Percentiles rank a stretch among this genome's conserved stretches.
These are phyloP conservation scores for Ceratorhiza oryzae-sativae DNA, from an alignment of 1,284 basidiomycete genomes.

Conservation along the genomic window DNA sequence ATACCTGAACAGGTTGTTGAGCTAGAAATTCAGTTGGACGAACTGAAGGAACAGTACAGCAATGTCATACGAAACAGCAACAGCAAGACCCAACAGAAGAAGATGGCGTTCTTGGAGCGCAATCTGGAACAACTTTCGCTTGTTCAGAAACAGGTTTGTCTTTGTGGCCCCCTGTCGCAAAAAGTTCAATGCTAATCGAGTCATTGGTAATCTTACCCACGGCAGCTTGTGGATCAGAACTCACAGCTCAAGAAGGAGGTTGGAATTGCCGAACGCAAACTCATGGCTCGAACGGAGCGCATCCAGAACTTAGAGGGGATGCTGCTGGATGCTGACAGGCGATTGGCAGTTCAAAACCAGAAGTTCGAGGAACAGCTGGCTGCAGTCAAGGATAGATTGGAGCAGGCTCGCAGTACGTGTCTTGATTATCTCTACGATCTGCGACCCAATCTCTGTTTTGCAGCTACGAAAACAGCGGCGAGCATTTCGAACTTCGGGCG, in stretches of 20 bases:
- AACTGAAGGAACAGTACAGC: slow-evolving; percentile 99
- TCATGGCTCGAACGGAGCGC: slow-evolving; percentile 94
- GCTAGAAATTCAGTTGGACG: slow-evolving; percentile 98
- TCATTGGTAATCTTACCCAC: slow-evolving; percentile 27
- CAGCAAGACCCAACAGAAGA: slow-evolving; percentile 97
- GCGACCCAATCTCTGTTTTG: slow-evolving; percentile 30
- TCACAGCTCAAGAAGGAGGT: slow-evolving; percentile 97
- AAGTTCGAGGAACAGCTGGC: slow-evolving; percentile 94
- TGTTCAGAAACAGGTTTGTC: slow-evolving; percentile 91
- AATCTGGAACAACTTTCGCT: slow-evolving; percentile 95
- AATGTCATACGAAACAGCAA: slow-evolving; percentile 98
- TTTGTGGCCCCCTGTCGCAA: slow-evolving; percentile 41
- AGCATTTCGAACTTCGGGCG: slow-evolving; percentile 72
- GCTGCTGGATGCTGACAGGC: slow-evolving; percentile 91
- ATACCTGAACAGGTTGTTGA: slow-evolving; percentile 82
- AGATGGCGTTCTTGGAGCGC: slow-evolving; percentile 98
- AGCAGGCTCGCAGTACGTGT: slow-evolving; percentile 85
- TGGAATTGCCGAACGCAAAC: slow-evolving; percentile 94
- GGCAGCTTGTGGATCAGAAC: slow-evolving; percentile 97
- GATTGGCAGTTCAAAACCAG: slow-evolving; percentile 89
- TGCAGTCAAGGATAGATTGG: slow-evolving; percentile 88
- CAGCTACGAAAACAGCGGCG: slow-evolving; percentile 79
- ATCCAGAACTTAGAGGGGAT: slow-evolving; percentile 95
- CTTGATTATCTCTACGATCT: slow-evolving; percentile 20
- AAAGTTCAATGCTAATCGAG: slow-evolving; percentile 40